Evolutionary conservation across 2,329 filamentous ascomycete genomes (phyloP).

Genomic region (Sclerotinia glacialis): DNA sequence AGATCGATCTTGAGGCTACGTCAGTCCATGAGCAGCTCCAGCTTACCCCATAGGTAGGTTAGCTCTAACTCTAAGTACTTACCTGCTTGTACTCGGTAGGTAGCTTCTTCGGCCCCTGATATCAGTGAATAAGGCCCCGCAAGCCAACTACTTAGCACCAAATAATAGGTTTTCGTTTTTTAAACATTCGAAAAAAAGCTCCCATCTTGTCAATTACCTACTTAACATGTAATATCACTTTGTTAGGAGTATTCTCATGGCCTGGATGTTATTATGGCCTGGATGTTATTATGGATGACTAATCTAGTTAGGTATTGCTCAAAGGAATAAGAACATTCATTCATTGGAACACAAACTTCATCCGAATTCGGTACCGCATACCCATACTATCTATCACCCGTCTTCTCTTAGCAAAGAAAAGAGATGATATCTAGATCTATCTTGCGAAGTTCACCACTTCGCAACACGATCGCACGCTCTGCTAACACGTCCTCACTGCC

Average conservation of each 20-base stretch:
- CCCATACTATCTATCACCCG: neutral
- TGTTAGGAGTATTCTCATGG: too few relatives aligned
- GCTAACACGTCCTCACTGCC: neutral
- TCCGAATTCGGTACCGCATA: neutral
- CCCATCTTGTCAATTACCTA: too few relatives aligned
- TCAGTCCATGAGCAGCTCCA: too few relatives aligned
- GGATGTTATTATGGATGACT: neutral
- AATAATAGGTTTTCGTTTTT: neutral
- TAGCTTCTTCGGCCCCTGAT: neutral
- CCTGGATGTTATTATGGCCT: neutral
- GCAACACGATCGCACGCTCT: neutral
- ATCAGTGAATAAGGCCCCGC: too few relatives aligned
- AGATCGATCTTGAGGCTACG: too few relatives aligned
- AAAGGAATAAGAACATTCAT: neutral
- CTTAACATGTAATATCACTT: neutral
- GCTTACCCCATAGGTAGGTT: too few relatives aligned
- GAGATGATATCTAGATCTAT: conserved; percentile 11
- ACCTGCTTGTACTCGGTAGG: too few relatives aligned
- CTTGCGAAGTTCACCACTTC: neutral
- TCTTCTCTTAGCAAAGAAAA: neutral
- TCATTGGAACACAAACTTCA: neutral
- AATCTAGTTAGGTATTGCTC: neutral
- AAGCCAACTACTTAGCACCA: too few relatives aligned
- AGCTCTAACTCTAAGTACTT: too few relatives aligned
- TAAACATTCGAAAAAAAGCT: too few relatives aligned